These are phyloP conservation scores for Luffa aegyptiaca DNA, from an alignment of 306 rosid species.

Conservation along the genomic window DNA sequence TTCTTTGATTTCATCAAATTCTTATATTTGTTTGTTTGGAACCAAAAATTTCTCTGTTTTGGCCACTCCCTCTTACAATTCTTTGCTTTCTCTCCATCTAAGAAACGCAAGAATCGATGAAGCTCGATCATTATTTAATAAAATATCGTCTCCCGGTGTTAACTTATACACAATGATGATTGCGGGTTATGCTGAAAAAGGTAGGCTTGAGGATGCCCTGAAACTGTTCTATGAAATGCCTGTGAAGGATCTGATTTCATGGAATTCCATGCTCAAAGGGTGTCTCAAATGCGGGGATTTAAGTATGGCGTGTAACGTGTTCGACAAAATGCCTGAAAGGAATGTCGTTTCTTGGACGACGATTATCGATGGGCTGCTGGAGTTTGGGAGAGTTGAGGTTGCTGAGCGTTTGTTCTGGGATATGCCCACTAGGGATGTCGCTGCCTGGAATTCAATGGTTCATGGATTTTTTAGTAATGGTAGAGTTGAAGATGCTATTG, in stretches of 20 bases:
- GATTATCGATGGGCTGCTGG: slow-evolving; percentile 40
- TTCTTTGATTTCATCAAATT: not conserved
- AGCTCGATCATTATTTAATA: slow-evolving; percentile 43
- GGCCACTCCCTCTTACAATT: slow-evolving; percentile 13
- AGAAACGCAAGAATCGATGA: slow-evolving; percentile 32
- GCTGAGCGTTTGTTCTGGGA: slow-evolving; percentile 48
- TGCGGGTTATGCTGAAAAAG: slow-evolving; percentile 27
- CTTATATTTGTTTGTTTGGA: slow-evolving; percentile 16
- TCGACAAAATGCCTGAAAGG: slow-evolving; percentile 48
- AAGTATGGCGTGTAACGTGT: slow-evolving; percentile 39
- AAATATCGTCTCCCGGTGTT: slow-evolving; percentile 32
- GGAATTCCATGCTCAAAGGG: slow-evolving; percentile 71
- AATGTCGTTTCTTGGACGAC: slow-evolving; percentile 75
- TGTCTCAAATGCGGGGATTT: slow-evolving; percentile 49
- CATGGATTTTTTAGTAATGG: slow-evolving; percentile 61
- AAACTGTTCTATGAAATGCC: slow-evolving; percentile 48
- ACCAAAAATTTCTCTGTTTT: slow-evolving; percentile 7
- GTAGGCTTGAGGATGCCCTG: slow-evolving; percentile 41
- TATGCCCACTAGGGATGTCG: slow-evolving; percentile 59
- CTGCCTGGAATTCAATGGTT: slow-evolving; percentile 77
- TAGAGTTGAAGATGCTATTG: slow-evolving; percentile 47
- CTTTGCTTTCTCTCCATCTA: slow-evolving; percentile 26
- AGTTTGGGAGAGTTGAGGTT: slow-evolving; percentile 37
- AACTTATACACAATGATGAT: slow-evolving; percentile 38
- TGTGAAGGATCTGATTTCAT: slow-evolving; percentile 41